phyloP scores from a whole-genome alignment of 768 basidiomycete genomes.

The Cystobasidium ongulense region DNA sequence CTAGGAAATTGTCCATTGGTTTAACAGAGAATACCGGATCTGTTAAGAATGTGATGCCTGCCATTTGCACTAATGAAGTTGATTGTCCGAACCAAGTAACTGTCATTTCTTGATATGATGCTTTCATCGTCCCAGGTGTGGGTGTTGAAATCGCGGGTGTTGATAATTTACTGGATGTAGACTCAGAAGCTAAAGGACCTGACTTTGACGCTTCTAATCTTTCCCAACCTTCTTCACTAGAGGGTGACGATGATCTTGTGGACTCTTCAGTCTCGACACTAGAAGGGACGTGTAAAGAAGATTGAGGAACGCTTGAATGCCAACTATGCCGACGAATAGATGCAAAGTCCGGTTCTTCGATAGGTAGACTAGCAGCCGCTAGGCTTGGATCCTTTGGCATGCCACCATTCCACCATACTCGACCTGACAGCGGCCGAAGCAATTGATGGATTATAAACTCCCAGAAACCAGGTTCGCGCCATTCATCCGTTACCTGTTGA shows the following conservation, averaged over 20 bases:
- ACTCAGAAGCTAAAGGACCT: background rate
- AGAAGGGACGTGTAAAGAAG: conserved; percentile 18
- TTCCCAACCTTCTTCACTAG: conserved; percentile 1
- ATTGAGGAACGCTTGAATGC: background rate
- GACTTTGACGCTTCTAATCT: conserved; percentile 14
- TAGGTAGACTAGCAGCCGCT: conserved; percentile 39
- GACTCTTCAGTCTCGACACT: background rate
- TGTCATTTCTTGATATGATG: conserved; percentile 35
- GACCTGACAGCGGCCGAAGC: conserved; percentile 34
- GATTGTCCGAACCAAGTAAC: conserved; percentile 45
- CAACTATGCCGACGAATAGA: background rate
- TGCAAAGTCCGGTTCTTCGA: conserved; percentile 40
- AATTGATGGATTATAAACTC: conserved; percentile 24
- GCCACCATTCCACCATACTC: conserved; percentile 39
- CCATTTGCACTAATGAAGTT: conserved; percentile 44
- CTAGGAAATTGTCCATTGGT: conserved; percentile 37
- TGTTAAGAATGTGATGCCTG: conserved; percentile 44
- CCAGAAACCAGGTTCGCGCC: conserved; percentile 12
- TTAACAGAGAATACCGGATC: conserved; percentile 44
- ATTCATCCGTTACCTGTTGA: conserved; percentile 27
- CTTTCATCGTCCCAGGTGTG: background rate
- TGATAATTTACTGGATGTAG: conserved; percentile 28
- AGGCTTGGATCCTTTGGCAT: conserved; percentile 40
- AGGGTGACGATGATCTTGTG: conserved; percentile 3
- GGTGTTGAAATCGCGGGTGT: conserved; percentile 32